These are phyloP conservation scores for Botrytis medusae DNA, from an alignment of 2,329 filamentous ascomycete genomes.

Conservation along the genomic window DNA sequence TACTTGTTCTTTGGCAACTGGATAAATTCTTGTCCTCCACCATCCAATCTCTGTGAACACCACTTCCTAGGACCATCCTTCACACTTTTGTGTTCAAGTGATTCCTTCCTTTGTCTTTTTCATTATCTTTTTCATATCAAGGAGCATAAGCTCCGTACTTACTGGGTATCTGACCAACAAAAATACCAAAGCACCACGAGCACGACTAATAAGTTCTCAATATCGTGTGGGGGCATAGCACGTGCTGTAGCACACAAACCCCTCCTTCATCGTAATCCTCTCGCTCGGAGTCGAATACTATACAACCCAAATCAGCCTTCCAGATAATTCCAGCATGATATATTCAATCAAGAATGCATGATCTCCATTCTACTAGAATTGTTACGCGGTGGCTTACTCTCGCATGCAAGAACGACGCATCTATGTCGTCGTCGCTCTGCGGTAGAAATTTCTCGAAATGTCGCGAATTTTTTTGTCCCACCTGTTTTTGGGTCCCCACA, in stretches of 20 bases:
- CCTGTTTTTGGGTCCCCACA: background rate
- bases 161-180: background rate
- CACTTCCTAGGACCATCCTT: background rate
- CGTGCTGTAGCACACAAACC: background rate
- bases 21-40: background rate
- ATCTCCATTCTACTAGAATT: background rate
- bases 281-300: background rate
- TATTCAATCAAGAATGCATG: background rate
- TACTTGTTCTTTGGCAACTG: background rate
- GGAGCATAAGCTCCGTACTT: background rate
- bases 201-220: background rate
- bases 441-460: conserved; percentile 10
- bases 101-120: background rate
- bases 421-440: background rate
- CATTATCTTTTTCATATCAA: background rate
- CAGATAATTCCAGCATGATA: background rate
- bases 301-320: background rate
- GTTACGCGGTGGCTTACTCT: background rate
- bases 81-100: background rate
- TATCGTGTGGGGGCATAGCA: background rate
- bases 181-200: background rate
- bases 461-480: background rate
- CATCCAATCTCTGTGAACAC: background rate
- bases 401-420: background rate
- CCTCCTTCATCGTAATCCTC: background rate